Evolutionary conservation across 495 filamentous ascomycete species (phyloP), one percentile per base, ranked within the genome.

Genomic region (Aspergillus mulundensis): DNA sequence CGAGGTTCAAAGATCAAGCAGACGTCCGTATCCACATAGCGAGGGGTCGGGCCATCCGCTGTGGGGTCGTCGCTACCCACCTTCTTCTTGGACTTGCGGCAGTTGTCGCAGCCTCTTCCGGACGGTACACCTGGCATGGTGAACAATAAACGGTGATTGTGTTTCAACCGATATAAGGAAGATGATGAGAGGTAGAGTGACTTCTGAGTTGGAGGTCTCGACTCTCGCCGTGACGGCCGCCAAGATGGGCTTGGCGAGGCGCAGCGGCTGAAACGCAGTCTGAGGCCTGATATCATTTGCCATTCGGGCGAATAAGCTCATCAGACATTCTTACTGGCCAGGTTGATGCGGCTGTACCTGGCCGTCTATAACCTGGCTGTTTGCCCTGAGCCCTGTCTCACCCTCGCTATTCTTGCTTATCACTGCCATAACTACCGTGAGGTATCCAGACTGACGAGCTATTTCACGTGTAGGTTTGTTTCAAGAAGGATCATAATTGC

Each of bases 41-140:
- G 7, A 36, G 32, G 8, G 8, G 20, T 47, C 21, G 44, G 44
- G 21, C 18, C 23, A 19, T 16, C 25, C 24, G 18, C 16, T 34
- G 45, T 48, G 45, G 45, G 19, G 21, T n/a, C 24, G n/a, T 30
- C 19, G 21, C 8, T 2, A 30, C 52, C 21, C 61, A 80, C 79
- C 71, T 80, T 80, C 64, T 82, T 81, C 69, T 80, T 82, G 52
- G 74, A 72, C 47, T 74, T 72, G 25, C 78, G 76, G 60, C 78
- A 82, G 7, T 61, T 71, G 25, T 80, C 73, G 54, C 79, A 82
- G 21, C 72, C 77, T 54, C 70, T 70, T 25, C 75, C 71, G 5
- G 73, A 70, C 10, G 75, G 76, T 14, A 81, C 78, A 7, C 79
- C 78, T 0, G 78, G 77, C 79, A 82, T 82, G 3, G 44, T 51